These are phyloP conservation scores for Musa itinerans DNA, from an alignment of 176 grass and related monocot genomes.

Conservation along the genomic window DNA sequence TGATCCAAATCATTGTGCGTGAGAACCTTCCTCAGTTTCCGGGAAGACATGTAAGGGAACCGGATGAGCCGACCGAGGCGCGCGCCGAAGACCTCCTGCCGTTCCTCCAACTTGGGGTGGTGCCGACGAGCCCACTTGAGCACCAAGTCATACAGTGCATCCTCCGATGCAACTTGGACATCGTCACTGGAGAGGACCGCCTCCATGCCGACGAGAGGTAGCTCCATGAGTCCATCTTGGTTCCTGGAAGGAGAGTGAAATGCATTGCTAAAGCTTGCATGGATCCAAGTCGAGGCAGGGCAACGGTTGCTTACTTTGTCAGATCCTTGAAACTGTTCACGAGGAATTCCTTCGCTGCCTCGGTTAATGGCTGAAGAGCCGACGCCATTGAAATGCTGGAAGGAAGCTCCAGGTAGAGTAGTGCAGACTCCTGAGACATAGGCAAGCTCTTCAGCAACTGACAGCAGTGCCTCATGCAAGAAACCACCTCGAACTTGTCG, in stretches of 20 bases:
- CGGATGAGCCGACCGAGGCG: constrained; percentile 47
- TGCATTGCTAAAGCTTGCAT: neutral
- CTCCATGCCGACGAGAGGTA: constrained; percentile 63
- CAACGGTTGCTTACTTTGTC: constrained; percentile 55
- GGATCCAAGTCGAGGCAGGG: constrained; percentile 5
- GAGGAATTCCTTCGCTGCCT: constrained; percentile 90
- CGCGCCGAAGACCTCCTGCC: constrained; percentile 51
- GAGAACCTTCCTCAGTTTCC: constrained; percentile 63
- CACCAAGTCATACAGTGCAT: constrained; percentile 61
- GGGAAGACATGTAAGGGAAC: constrained; percentile 67
- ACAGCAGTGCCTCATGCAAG: constrained; percentile 15
- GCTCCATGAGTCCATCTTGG: constrained; percentile 65
- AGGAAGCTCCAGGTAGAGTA: constrained; percentile 9
- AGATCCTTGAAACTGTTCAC: constrained; percentile 80
- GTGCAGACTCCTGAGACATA: constrained; percentile 4
- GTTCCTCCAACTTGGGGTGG: constrained; percentile 51
- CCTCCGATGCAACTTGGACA: constrained; percentile 67
- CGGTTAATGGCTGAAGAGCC: constrained; percentile 82
- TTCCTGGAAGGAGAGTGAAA: constrained; percentile 32
- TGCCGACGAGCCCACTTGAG: constrained; percentile 51
- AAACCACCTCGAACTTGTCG: constrained; percentile 8
- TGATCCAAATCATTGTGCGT: constrained; percentile 51
- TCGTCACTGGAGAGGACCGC: constrained; percentile 69
- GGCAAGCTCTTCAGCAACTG: constrained; percentile 5
- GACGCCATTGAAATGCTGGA: constrained; percentile 7